Evolutionary conservation across 169 alveolate genomes (phyloP).

Genomic region (Eimeria acervulina): DNA sequence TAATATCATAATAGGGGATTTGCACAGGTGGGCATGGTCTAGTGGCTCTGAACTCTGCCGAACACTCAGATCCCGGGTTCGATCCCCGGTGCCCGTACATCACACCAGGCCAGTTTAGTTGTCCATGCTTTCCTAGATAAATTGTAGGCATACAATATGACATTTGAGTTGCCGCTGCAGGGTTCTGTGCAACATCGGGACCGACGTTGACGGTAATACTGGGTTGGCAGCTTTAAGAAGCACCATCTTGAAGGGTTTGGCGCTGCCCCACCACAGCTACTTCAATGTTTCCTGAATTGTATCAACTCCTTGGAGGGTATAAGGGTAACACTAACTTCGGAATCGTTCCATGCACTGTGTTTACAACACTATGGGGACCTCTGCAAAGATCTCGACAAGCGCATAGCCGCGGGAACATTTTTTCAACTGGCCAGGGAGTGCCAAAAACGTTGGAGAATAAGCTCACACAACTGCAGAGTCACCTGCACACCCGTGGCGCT

Average conservation of each 20-base stretch:
- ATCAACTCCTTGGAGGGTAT: too few relatives aligned
- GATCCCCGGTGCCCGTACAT: conserved; percentile 85
- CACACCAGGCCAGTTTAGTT: neutral
- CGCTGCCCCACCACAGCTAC: neutral
- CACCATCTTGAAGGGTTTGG: too few relatives aligned
- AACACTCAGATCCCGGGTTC: conserved; percentile 86
- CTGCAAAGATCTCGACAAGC: neutral
- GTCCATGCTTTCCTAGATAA: too few relatives aligned
- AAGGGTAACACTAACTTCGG: too few relatives aligned
- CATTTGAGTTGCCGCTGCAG: too few relatives aligned
- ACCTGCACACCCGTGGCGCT: neutral
- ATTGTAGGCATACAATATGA: too few relatives aligned
- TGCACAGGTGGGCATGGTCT: conserved; percentile 86
- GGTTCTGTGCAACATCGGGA: too few relatives aligned
- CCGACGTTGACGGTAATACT: too few relatives aligned
- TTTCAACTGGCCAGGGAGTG: neutral
- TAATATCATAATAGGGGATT: too few relatives aligned
- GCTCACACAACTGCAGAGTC: neutral
- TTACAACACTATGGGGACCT: neutral
- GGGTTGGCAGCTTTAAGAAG: too few relatives aligned
- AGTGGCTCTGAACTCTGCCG: conserved; percentile 85
- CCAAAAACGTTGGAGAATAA: neutral
- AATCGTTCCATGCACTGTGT: neutral
- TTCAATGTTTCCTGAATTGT: neutral
- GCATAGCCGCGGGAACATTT: neutral